Percentiles rank a stretch among this genome's conserved stretches.
Conservation (phyloP, 2,329 filamentous ascomycete genomes). For the Venturia carpophila region DNA sequence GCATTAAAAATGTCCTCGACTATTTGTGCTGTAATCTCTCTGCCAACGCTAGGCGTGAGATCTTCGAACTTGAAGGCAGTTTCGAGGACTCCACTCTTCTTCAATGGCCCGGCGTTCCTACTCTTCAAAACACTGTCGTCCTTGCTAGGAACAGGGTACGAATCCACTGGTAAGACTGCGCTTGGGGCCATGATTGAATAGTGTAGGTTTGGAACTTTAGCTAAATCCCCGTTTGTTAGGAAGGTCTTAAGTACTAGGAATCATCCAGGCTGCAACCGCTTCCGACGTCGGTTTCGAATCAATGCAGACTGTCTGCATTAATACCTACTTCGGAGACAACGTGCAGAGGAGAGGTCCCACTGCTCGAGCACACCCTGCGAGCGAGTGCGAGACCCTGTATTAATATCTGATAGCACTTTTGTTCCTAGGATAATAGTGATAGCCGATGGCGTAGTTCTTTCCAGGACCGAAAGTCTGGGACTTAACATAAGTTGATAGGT, state of each 20-base stretch:
- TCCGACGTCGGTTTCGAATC: not conserved
- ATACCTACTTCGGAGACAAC: not conserved
- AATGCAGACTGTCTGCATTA: not conserved
- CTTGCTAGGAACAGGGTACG: not conserved
- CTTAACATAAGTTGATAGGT: no score
- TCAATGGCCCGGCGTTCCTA: slow-evolving; percentile 33
- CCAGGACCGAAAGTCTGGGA: no score
- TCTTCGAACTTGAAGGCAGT: slow-evolving; percentile 47
- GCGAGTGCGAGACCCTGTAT: no score
- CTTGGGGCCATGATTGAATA: not conserved
- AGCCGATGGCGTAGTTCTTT: not conserved
- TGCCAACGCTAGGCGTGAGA: slow-evolving; percentile 54
- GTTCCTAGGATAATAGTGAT: not conserved
- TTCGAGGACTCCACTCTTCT: slow-evolving; percentile 45
- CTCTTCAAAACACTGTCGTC: not conserved
- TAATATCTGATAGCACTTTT: not conserved
- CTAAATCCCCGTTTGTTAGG: no score
- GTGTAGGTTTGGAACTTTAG: no score
- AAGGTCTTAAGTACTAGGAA: not conserved
- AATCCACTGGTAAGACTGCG: not conserved
- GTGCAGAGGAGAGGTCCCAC: not conserved
- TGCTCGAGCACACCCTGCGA: no score
- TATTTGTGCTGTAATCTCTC: slow-evolving; percentile 50
- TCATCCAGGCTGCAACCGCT: not conserved
- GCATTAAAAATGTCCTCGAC: slow-evolving; percentile 33